Evolutionary conservation across 2,329 filamentous ascomycete genomes (phyloP), one percentile per base, ranked within the genome.

Genomic region (Chaetomiaceae sp.): DNA sequence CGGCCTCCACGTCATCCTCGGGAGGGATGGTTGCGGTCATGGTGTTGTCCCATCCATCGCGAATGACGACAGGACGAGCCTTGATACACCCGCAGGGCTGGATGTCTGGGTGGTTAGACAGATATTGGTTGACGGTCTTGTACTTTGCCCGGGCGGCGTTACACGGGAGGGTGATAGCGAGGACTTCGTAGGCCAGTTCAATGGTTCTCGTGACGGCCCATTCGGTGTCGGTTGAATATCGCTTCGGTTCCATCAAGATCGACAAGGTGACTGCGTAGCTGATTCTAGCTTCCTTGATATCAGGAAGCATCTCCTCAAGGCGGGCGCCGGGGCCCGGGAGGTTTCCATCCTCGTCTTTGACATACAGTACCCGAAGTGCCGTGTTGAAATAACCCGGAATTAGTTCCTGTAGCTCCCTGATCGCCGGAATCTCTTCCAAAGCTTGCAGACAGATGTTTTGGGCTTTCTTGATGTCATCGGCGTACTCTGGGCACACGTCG

Each of bases 401-500:
- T 2, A 68, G 66, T 1, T 65, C 55, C 1, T 74, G 71, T 7
- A 86, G 71, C 25, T 76, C 65, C 5, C 75, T 69, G 32, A 85
- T 75, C 48, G 79, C 74, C 57, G 80, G 79, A 32, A 94, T 75
- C 68, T 97, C 89, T 1, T 72, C 64, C 3, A 81, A 76, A 1
- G 88, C 89, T 13, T 75, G 65, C 18, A 83, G 77, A 62, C 90
- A 95, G 25, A 92, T 67, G 1, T 67, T 67, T 7, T 86, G 74
- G 0, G 91, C 90, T 0, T 76, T 73, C 14, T 80, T 70, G 53
- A 97, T 75, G 58, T 92, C 80, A 0, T 77, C 73, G 0, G 70
- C 74, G 65, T 91, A 87, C 67, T 97, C 94, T 0, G 87, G 86
- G 63, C 90, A 96, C 14, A 95, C 92, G 33, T 87, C 80, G 64